Evolutionary conservation across 2,329 filamentous ascomycete genomes (phyloP).

Genomic region (Hymenoscyphus fraxineus): DNA sequence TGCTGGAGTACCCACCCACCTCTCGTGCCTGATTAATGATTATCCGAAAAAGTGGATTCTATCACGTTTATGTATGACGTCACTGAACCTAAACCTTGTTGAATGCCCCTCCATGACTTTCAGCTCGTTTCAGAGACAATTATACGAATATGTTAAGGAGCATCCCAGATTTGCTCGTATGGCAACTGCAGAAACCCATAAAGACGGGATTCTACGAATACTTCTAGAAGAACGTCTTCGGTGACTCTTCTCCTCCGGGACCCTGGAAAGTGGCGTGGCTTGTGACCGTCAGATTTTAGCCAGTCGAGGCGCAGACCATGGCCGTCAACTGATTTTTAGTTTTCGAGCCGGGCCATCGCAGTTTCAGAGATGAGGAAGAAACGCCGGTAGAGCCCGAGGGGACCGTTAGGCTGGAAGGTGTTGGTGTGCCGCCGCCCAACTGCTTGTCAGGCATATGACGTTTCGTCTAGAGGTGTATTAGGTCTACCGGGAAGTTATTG

Average conservation of each 20-base stretch:
- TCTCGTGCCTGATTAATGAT: too few relatives aligned
- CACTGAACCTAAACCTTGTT: not conserved
- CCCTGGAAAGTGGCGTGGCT: not conserved
- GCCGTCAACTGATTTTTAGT: not conserved
- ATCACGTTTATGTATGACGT: slow-evolving; percentile 1
- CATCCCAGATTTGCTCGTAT: not conserved
- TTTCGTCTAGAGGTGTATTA: not conserved
- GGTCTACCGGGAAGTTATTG: not conserved
- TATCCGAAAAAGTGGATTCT: not conserved
- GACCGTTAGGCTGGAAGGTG: not conserved
- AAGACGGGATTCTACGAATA: not conserved
- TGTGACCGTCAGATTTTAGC: not conserved
- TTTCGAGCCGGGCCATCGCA: not conserved
- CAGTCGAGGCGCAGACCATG: slow-evolving; percentile 1
- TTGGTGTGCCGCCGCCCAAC: not conserved
- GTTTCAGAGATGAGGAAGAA: not conserved
- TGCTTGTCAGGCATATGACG: slow-evolving; percentile 1
- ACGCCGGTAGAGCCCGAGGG: not conserved
- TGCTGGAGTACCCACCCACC: too few relatives aligned
- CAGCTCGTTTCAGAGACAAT: not conserved
- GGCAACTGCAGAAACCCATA: not conserved
- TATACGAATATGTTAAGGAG: not conserved
- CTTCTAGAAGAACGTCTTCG: not conserved
- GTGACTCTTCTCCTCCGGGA: not conserved
- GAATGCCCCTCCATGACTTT: not conserved